Evolutionary conservation across 2,329 filamentous ascomycete genomes (phyloP), one percentile per base, ranked within the genome.

Genomic region (Grosmannia huntii): DNA sequence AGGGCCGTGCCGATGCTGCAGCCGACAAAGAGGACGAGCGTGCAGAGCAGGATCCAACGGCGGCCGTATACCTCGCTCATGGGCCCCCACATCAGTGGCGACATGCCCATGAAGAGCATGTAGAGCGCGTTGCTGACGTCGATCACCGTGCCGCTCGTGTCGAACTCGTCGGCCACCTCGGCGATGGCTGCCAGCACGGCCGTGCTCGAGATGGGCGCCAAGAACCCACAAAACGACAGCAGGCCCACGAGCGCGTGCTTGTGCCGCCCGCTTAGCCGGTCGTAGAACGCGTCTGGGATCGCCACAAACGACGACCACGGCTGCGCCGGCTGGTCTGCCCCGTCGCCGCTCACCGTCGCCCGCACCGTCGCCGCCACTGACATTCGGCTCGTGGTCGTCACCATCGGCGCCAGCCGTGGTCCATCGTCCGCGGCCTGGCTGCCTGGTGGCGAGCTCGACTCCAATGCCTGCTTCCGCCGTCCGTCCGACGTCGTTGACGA

Each of bases 201-300:
- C 0, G 85, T 87, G 5, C 79, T 83, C 2, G 80, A 82, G 33
- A 87, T 80, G 0, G 89, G 89, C 1, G 88, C 84, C 51, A 92
- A 74, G 62, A 92, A 89, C 28, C 85, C 83, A 70, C 86, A 90
- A 66, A 85, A 88, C 0, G 86, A 85, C 56, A 91, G 71, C 6
- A 90, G 77, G 11, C 75, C 73, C 19, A 90, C 84, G 56, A 92
- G 87, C 61, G 83, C 66, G 3, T 76, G 67, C 69, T 92, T 94
- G 48, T 84, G 79, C 19, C 73, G 71, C 4, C 71, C 70, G 0
- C 84, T 78, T 61, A 90, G 78, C 21, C 78, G 77, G 64, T 85
- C 77, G 72, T 90, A 92, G n/a, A 81, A 68, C 56, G 76, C 75
- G 64, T 83, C 80, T 14, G 74, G 73, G 31, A 76, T 65, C 60